Evolutionary conservation across 345 rosid genomes (phyloP).

Genomic region (Chamaenerion angustifolium): DNA sequence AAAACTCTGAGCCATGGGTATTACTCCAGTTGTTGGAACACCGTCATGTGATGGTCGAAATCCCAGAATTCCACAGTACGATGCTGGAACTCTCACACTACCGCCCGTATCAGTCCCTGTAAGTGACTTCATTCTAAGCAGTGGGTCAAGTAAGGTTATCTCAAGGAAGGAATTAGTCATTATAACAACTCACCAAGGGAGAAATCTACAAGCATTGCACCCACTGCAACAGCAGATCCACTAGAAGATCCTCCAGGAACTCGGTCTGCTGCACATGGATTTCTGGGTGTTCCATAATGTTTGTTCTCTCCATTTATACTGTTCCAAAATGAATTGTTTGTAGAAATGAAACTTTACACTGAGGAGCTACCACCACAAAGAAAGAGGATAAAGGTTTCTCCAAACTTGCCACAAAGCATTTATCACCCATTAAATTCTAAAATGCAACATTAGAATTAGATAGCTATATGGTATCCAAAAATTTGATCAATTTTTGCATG

Average conservation of each 20-base stretch:
- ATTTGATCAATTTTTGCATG: no score
- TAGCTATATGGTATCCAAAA: no score
- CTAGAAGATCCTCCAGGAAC: constrained; percentile 95
- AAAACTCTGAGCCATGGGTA: constrained; percentile 80
- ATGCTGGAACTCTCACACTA: constrained; percentile 79
- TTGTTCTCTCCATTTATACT: constrained; percentile 77
- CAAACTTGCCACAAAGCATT: no score
- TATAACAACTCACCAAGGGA: constrained; percentile 47
- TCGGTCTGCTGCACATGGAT: constrained; percentile 61
- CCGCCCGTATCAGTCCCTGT: constrained; percentile 93
- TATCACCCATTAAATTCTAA: no score
- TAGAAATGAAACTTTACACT: no score
- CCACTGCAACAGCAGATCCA: constrained; percentile 95
- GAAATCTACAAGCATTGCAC: constrained; percentile 73
- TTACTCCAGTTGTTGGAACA: constrained; percentile 48
- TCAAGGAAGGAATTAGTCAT: not conserved
- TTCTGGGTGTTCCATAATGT: constrained; percentile 78
- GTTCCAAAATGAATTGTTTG: not conserved
- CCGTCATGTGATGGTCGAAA: constrained; percentile 59
- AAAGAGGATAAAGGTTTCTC: no score
- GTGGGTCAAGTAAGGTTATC: no score
- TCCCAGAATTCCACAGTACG: constrained; percentile 68
- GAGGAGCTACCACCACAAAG: no score
- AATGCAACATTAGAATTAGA: no score
- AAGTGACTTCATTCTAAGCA: not conserved